Evolutionary conservation across 2,329 filamentous ascomycete species (phyloP).

Genomic region (Alternaria ventricosa): DNA sequence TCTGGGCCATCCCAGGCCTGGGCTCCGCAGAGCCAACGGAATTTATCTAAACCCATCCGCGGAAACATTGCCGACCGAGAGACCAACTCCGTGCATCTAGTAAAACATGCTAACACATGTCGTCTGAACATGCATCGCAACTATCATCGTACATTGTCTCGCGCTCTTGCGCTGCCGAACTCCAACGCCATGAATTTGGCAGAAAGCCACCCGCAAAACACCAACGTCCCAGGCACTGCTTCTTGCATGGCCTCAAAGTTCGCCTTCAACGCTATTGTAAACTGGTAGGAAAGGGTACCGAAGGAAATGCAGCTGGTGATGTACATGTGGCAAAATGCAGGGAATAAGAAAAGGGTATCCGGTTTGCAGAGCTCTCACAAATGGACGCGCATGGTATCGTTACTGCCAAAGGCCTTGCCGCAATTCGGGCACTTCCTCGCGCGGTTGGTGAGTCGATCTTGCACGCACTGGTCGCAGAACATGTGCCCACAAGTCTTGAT

Average conservation of each 20-base stretch:
- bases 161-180: conserved; percentile 5
- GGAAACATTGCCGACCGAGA: conserved; percentile 5
- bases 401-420: conserved; percentile 86
- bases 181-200: conserved; percentile 5
- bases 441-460: conserved; percentile 85
- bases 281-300: conserved; percentile 5
- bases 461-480: conserved; percentile 90
- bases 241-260: conserved; percentile 5
- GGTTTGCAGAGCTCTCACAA: conserved; percentile 19
- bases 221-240: conserved; percentile 6
- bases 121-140: conserved; percentile 10
- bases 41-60: conserved; percentile 8
- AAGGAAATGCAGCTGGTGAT: conserved; percentile 17
- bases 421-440: conserved; percentile 96
- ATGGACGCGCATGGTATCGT: conserved; percentile 76
- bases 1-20: not conserved
- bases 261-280: conserved; percentile 8
- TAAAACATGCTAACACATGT: conserved; percentile 15
- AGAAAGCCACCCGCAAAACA: conserved; percentile 9
- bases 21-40: not conserved
- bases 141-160: conserved; percentile 17
- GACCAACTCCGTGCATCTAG: conserved; percentile 9
- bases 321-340: conserved; percentile 12
- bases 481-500: conserved; percentile 94
- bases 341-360: not conserved